Conservation (phyloP, 228 moss, liverwort and hornwort species). For the Sphagnum magellanicum region DNA sequence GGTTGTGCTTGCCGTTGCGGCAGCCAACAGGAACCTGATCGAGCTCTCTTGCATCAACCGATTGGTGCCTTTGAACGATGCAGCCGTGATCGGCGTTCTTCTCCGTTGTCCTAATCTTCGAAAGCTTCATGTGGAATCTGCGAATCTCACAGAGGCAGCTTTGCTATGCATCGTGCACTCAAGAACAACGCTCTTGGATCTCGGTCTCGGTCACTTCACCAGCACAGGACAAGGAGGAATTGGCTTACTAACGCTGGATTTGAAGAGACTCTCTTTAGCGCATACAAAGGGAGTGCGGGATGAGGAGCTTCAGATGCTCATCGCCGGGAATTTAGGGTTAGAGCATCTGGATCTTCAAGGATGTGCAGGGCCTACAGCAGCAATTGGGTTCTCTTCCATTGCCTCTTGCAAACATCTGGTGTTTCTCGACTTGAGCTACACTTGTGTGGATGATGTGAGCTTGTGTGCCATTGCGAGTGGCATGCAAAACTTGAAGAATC, state of each 20-base stretch:
- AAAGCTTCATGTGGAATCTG: constrained; percentile 57
- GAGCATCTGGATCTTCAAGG: constrained; percentile 57
- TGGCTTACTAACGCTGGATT: constrained; percentile 56
- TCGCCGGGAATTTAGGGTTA: constrained; percentile 59
- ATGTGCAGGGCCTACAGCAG: constrained; percentile 37
- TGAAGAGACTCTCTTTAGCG: constrained; percentile 46
- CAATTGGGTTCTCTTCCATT: constrained; percentile 69
- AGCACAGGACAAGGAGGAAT: constrained; percentile 65
- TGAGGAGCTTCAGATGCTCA: constrained; percentile 62
- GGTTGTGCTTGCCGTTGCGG: constrained; percentile 55
- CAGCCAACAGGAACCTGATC: constrained; percentile 46
- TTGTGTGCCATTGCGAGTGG: constrained; percentile 58
- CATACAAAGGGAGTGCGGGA: constrained; percentile 57
- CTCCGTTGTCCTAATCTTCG: constrained; percentile 45
- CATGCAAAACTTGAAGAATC: constrained; percentile 44
- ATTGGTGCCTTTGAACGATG: constrained; percentile 33
- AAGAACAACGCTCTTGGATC: constrained; percentile 44
- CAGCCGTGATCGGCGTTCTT: constrained; percentile 47
- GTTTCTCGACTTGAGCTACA: constrained; percentile 58
- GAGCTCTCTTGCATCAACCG: constrained; percentile 39
- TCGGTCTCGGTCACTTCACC: constrained; percentile 51
- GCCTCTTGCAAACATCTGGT: constrained; percentile 53
- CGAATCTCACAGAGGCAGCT: constrained; percentile 45
- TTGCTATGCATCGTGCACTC: constrained; percentile 65
- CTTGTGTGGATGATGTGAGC: constrained; percentile 65